Conservation (phyloP, 345 rosid genomes). For the Populus euphratica region DNA sequence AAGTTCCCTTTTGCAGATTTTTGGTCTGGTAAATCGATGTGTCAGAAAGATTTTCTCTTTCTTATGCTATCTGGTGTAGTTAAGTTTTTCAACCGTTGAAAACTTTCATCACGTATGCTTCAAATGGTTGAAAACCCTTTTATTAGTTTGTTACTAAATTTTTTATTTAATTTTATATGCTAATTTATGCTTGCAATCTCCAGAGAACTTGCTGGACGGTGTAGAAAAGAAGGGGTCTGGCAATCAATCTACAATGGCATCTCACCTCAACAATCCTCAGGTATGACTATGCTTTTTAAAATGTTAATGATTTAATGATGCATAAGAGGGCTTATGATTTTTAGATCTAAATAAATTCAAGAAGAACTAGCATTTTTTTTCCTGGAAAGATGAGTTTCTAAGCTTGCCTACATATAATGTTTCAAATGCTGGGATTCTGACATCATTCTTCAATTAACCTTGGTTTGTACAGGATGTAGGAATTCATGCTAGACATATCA, state of each 20-base stretch:
- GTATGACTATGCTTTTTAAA: constrained; percentile 26
- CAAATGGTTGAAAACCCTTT: background rate
- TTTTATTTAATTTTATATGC: background rate
- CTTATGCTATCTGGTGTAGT: background rate
- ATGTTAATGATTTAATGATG: background rate
- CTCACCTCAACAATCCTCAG: constrained; percentile 51
- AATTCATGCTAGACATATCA: constrained; percentile 87
- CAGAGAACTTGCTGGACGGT: constrained; percentile 61
- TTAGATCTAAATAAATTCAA: background rate
- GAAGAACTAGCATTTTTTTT: background rate
- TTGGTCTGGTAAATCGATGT: background rate
- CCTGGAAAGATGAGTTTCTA: background rate
- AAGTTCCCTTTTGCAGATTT: background rate
- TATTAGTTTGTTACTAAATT: background rate
- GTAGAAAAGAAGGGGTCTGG: constrained; percentile 43
- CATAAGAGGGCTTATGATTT: background rate
- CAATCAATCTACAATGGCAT: constrained; percentile 38
- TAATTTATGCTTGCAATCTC: constrained; percentile 11
- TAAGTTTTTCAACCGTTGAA: background rate
- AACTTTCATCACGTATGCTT: background rate
- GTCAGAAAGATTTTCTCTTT: background rate
- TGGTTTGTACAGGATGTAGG: constrained; percentile 61
- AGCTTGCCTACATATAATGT: background rate
- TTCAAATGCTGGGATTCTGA: constrained; percentile 8
- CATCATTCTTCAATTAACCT: constrained; percentile 7